Conservation (phyloP, 225 moss, liverwort and hornwort genomes). For the Bryoerythrophyllum caledonicum region DNA sequence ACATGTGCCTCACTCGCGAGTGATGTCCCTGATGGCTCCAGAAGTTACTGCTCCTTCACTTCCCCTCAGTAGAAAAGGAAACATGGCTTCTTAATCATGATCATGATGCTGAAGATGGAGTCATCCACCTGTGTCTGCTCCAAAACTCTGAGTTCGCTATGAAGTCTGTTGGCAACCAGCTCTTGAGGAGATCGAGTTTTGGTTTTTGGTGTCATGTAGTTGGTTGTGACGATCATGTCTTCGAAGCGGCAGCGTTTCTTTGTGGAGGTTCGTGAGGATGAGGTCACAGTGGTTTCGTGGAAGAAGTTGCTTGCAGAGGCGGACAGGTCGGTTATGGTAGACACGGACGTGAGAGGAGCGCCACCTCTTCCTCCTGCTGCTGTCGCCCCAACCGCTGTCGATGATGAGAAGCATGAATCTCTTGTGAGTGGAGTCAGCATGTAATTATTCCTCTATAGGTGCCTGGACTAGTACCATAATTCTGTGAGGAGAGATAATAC, state of each 20-base stretch:
- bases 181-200: not conserved
- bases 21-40: too few relatives aligned
- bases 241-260: slow-evolving; percentile 51
- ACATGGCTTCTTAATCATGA: not conserved
- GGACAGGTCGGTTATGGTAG: slow-evolving; percentile 3
- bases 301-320: slow-evolving; percentile 37
- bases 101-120: not conserved
- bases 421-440: slow-evolving; percentile 9
- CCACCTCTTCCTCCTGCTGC: not conserved
- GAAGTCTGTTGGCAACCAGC: too few relatives aligned
- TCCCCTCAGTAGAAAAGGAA: too few relatives aligned
- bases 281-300: slow-evolving; percentile 42
- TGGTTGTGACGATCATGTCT: slow-evolving; percentile 15
- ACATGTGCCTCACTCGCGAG: too few relatives aligned
- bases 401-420: not conserved
- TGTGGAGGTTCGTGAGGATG: slow-evolving; percentile 38
- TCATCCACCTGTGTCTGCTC: not conserved
- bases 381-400: not conserved
- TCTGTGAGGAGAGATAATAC: too few relatives aligned
- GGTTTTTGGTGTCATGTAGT: not conserved
- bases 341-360: not conserved
- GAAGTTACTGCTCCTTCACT: too few relatives aligned
- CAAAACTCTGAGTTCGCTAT: not conserved
- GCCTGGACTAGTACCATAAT: not conserved
- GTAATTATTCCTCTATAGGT: not conserved